Evolutionary conservation across 2,329 filamentous ascomycete species (phyloP).

Genomic region (Penicillium palitans): DNA sequence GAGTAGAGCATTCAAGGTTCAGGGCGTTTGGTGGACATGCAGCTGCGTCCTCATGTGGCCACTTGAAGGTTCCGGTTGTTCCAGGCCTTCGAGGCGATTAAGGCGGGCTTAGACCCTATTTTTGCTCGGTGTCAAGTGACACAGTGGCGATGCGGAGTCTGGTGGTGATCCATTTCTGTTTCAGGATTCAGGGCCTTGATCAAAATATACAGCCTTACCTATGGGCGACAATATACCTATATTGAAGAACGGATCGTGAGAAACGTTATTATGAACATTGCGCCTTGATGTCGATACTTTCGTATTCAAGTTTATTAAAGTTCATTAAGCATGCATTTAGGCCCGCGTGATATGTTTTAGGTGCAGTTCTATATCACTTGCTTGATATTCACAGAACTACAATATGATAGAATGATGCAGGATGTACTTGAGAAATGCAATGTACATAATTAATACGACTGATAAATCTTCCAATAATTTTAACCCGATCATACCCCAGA

Average conservation of each 20-base stretch:
- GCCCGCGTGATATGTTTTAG: neutral
- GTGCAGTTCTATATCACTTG: neutral
- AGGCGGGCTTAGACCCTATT: neutral
- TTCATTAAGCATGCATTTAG: neutral
- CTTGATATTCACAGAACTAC: neutral
- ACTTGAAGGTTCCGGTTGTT: neutral
- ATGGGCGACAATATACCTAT: neutral
- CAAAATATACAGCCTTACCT: neutral
- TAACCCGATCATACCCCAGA: neutral
- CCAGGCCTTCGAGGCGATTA: neutral
- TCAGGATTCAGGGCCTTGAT: neutral
- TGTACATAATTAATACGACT: neutral
- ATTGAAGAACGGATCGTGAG: neutral
- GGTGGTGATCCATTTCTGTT: neutral
- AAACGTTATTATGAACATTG: neutral
- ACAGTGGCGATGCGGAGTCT: neutral
- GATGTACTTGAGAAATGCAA: neutral
- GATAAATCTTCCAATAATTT: neutral
- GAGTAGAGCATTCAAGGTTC: neutral
- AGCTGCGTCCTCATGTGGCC: neutral
- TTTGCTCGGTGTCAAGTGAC: constrained; percentile 3
- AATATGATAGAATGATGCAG: neutral
- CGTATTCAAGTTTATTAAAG: neutral
- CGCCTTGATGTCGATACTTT: neutral
- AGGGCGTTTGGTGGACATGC: neutral